Conservation (phyloP, 768 basidiomycete species). For the Mycena pura region DNA sequence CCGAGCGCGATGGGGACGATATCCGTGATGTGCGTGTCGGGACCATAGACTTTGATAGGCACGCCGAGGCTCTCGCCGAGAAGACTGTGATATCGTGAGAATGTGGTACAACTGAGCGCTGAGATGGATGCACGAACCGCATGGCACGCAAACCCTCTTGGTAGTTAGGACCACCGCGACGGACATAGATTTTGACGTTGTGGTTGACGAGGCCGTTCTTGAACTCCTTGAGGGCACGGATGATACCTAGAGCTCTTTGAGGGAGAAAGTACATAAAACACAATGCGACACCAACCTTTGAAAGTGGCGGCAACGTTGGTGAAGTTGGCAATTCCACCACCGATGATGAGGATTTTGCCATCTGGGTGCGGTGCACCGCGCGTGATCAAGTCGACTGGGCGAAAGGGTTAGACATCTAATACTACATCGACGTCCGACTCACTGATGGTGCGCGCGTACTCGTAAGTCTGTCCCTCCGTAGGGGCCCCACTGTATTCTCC, state of each 20-base stretch:
- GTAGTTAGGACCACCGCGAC: constrained; percentile 99
- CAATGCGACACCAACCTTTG: too few species aligned
- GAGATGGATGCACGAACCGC: constrained; percentile 49
- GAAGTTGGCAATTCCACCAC: constrained; percentile 99
- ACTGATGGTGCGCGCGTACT: constrained; percentile 99
- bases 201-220: constrained; percentile 84
- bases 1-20: constrained; percentile 99
- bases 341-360: constrained; percentile 99
- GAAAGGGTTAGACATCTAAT: constrained; percentile 6
- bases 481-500: constrained; percentile 99
- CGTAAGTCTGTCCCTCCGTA: constrained; percentile 97
- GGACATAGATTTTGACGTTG: constrained; percentile 93
- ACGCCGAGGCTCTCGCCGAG: constrained; percentile 97
- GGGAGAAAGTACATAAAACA: too few species aligned
- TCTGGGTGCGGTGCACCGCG: constrained; percentile 83
- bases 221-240: constrained; percentile 92
- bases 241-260: too few species aligned
- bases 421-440: constrained; percentile 36
- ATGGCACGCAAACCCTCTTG: constrained; percentile 98
- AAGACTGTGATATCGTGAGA: constrained; percentile 41
- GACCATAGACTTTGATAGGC: constrained; percentile 95
- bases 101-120: neutral
- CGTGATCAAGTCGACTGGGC: constrained; percentile 86
- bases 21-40: constrained; percentile 98
- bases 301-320: constrained; percentile 99